Evolutionary conservation across 192 early-diverging fungal genomes (phyloP).

Genomic region (Entophlyctis helioformis): DNA sequence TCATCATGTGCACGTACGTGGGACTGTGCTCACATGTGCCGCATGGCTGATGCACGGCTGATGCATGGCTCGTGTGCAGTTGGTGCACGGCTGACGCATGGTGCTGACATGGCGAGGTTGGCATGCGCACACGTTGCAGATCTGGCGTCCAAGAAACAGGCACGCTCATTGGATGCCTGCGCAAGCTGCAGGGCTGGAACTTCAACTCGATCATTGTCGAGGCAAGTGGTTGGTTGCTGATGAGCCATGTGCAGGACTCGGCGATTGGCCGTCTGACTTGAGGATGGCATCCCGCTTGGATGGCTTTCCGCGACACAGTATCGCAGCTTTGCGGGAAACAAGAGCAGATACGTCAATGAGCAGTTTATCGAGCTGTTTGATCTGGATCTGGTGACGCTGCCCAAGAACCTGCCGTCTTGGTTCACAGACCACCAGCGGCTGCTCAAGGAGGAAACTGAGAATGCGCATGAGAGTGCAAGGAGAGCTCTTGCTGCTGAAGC

Average conservation of each 20-base stretch:
- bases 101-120: neutral
- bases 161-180: slow-evolving; percentile 79
- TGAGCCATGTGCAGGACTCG: too few species aligned
- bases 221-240: slow-evolving; percentile 29
- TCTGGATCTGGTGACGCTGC: slow-evolving; percentile 74
- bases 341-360: slow-evolving; percentile 74
- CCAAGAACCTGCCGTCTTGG: slow-evolving; percentile 64
- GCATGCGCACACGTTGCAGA: slow-evolving; percentile 12
- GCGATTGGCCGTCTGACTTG: neutral
- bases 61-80: too few species aligned
- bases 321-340: slow-evolving; percentile 82
- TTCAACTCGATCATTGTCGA: slow-evolving; percentile 95
- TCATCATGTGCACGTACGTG: slow-evolving; percentile 81
- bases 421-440: slow-evolving; percentile 39
- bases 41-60: too few species aligned
- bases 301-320: slow-evolving; percentile 48
- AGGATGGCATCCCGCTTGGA: too few species aligned
- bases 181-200: slow-evolving; percentile 91
- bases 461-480: too few species aligned
- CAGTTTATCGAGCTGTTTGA: slow-evolving; percentile 95
- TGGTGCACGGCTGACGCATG: too few species aligned
- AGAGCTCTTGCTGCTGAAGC: too few species aligned
- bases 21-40: neutral
- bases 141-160: slow-evolving; percentile 93
- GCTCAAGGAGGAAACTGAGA: too few species aligned